Evolutionary conservation across 257 asterid genomes (phyloP), one percentile per base, ranked within the genome.

Genomic region (Striga asiatica): DNA sequence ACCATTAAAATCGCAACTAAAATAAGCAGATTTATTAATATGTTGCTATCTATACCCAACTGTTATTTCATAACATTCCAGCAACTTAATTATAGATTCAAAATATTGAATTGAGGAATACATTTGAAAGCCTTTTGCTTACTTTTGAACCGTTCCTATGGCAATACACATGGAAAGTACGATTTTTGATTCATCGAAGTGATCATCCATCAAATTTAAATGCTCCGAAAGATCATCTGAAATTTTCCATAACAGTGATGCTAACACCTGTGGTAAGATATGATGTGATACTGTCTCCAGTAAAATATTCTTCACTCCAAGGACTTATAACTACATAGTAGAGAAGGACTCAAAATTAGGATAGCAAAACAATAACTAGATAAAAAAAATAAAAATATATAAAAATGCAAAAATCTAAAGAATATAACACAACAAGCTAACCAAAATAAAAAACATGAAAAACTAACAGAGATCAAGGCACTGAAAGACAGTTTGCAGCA

Each of bases 301-400:
- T 77, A 92, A 75, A 59, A 92, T 88, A 74, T 92, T 92, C 81
- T 92, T 92, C 78, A 82, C 97, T 92, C 97, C 89, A 92, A 66
- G 56, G 91, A 74, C 77, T 81, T 88, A 74, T 92, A 92, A 76
- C 99, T 92, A 56, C 58, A 77, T 22, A 55, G 57, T 55, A 65
- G 57, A 68, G 42, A 42, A 55, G 60, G 54, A 58, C 63, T 69
- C 46, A 67, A 39, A 58, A 10, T 20, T 24, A 60, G 56, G 70
- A n/a, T n/a, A n/a, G n/a, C n/a, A n/a, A n/a, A n/a, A n/a, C n/a
- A n/a, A n/a, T n/a, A n/a, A n/a, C n/a, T n/a, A n/a, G n/a, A n/a
- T n/a, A n/a, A n/a, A n/a, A n/a, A n/a, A n/a, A n/a, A n/a, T n/a
- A n/a, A n/a, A n/a, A n/a, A n/a, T n/a, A n/a, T n/a, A n/a, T n/a